phyloP scores from a whole-genome alignment of 106 monocot genomes.

The Acorus calamus region DNA sequence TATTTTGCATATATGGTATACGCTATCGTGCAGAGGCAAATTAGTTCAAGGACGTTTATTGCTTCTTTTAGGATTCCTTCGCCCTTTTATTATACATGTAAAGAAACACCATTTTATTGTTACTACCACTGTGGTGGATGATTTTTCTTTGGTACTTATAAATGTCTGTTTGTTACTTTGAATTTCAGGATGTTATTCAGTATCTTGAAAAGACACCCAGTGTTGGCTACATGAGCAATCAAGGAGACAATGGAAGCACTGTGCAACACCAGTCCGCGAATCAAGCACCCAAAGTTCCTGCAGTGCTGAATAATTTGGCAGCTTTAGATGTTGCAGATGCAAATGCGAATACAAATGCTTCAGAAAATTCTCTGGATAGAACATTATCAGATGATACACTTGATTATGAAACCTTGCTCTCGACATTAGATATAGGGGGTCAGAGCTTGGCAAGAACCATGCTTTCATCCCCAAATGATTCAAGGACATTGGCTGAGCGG shows the following conservation, averaged over 20 bases:
- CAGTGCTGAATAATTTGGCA: conserved; percentile 8
- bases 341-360: conserved; percentile 19
- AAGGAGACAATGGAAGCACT: conserved; percentile 27
- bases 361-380: conserved; percentile 28
- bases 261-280: conserved; percentile 31
- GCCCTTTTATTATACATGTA: too few species aligned
- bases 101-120: too few species aligned
- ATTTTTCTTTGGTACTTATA: too few species aligned
- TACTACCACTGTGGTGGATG: too few species aligned
- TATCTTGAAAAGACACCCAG: conserved; percentile 39
- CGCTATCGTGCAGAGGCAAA: too few species aligned
- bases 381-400: conserved; percentile 59
- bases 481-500: neutral
- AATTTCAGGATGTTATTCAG: conserved; percentile 20
- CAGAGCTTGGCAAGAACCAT: conserved; percentile 4
- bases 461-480: neutral
- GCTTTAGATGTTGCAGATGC: conserved; percentile 28
- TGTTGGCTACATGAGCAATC: conserved; percentile 24
- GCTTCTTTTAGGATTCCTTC: too few species aligned
- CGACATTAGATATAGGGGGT: conserved; percentile 39
- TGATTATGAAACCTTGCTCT: conserved; percentile 75
- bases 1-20: too few species aligned
- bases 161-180: too few species aligned
- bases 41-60: too few species aligned
- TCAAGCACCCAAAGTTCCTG: conserved; percentile 10